These are phyloP conservation scores for Calonectria hongkongensis DNA, from an alignment of 2,329 filamentous ascomycete genomes.

Conservation along the genomic window DNA sequence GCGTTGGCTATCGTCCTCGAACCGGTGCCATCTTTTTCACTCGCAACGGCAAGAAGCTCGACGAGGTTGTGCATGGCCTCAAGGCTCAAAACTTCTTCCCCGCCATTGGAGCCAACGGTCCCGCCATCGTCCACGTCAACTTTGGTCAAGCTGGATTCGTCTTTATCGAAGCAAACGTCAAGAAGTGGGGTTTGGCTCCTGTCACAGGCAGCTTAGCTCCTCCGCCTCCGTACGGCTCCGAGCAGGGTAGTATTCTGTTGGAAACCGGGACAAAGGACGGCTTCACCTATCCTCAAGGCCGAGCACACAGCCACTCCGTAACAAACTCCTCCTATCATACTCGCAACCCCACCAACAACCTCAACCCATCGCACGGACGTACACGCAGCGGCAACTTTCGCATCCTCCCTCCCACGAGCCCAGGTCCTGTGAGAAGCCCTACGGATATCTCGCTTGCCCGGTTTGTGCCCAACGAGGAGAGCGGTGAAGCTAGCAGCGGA, in stretches of 20 bases:
- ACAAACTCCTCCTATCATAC: slow-evolving; percentile 60
- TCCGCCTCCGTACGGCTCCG: slow-evolving; percentile 96
- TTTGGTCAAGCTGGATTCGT: slow-evolving; percentile 99
- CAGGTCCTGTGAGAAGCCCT: slow-evolving; percentile 91
- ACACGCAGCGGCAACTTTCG: slow-evolving; percentile 87
- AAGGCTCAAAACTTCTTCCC: slow-evolving; percentile 99
- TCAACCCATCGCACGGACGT: slow-evolving; percentile 80
- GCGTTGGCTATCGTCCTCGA: slow-evolving; percentile 94
- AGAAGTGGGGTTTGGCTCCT: slow-evolving; percentile 98
- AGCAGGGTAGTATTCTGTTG: slow-evolving; percentile 95
- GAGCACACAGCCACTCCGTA: slow-evolving; percentile 68
- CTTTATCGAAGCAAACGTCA: slow-evolving; percentile 99
- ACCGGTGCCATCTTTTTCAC: slow-evolving; percentile 99
- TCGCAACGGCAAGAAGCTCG: slow-evolving; percentile 96
- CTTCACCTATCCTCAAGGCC: slow-evolving; percentile 66
- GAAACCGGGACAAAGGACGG: slow-evolving; percentile 85
- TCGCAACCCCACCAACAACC: slow-evolving; percentile 67
- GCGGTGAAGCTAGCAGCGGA: slow-evolving; percentile 74
- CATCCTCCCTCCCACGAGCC: slow-evolving; percentile 85
- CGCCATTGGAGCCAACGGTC: slow-evolving; percentile 95
- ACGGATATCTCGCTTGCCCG: slow-evolving; percentile 97
- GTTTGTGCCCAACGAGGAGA: slow-evolving; percentile 81
- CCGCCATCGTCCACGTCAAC: slow-evolving; percentile 95
- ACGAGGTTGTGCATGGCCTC: slow-evolving; percentile 93
- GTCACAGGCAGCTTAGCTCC: slow-evolving; percentile 97